Evolutionary conservation across 2,329 filamentous ascomycete genomes (phyloP), one percentile per base, ranked within the genome.

Genomic region (Endoconidiophora laricicola): DNA sequence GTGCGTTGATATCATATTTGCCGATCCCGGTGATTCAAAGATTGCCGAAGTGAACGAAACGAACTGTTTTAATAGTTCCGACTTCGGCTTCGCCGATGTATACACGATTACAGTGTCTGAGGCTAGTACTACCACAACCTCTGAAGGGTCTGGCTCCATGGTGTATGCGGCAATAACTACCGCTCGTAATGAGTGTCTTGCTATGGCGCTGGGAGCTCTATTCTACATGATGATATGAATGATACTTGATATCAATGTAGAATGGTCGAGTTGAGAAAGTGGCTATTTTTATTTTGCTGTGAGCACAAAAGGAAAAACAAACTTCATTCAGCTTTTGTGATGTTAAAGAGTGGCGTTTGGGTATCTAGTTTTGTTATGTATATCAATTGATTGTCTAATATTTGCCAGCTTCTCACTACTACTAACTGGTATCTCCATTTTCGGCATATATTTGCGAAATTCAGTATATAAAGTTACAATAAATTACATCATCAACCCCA

Each of bases 1-100:
- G 86, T 96, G 91, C 62, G 88, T 93, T 57, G 90, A 96, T 61
- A 93, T 96, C 59, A 90, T 83, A 44, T 93, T 96, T 58, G 85
- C 81, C 44, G 83, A 87, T 1, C 83, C 84, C 22, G 68, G 78
- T 58, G 82, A 94, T 61, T 55, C 65, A 38, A 67, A 66, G 43
- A 78, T 94, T 46, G 69, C 69, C 50, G 70, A 81, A 57, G 84
- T 95, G 56, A 94, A 83, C 61, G 69, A 72, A 53, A 73, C 77
- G 12, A 95, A 94, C 66, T 96, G 90, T 72, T 87, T 82, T 71
- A 96, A 96, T 69, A 85, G 81, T 53, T 79, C 75, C 43, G 70
- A 85, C 50, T 78, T 94, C 57, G 74, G 75, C 55, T 88, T 91
- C 69, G 74, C 83, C 49, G 72, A 81, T 56, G 70, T 94, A 56